phyloP scores from a whole-genome alignment of 129 eudicot genomes.

The Escallonia rubra region DNA sequence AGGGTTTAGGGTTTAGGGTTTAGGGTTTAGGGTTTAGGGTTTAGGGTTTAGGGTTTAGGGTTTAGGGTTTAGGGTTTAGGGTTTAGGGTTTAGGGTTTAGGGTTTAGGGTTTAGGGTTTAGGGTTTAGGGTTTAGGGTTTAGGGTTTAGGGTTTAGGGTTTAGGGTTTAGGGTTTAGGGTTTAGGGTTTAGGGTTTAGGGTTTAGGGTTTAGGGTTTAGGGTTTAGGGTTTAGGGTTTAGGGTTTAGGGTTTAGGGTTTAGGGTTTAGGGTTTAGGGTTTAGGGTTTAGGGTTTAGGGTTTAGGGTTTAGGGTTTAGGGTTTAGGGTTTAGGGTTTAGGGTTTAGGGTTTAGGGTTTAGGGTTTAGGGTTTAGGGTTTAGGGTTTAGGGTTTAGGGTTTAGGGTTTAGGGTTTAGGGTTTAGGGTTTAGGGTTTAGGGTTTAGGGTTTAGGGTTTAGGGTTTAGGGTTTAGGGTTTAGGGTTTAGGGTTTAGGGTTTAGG shows the following conservation, averaged over 20 bases:
- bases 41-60: constrained; percentile 5
- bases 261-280: constrained; percentile 5
- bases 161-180: constrained; percentile 5
- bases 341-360: constrained; percentile 4
- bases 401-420: constrained; percentile 5
- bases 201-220: constrained; percentile 4
- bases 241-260: constrained; percentile 4
- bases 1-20: constrained; percentile 5
- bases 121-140: constrained; percentile 5
- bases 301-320: constrained; percentile 5
- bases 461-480: constrained; percentile 5
- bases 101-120: constrained; percentile 4
- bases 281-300: constrained; percentile 5
- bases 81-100: constrained; percentile 4
- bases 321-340: constrained; percentile 5
- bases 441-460: constrained; percentile 5
- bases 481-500: constrained; percentile 4
- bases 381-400: constrained; percentile 4
- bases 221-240: constrained; percentile 4
- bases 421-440: constrained; percentile 5
- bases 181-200: constrained; percentile 5
- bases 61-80: constrained; percentile 4
- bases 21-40: constrained; percentile 5
- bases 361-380: constrained; percentile 4
- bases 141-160: constrained; percentile 5